Evolutionary conservation across 2,329 filamentous ascomycete species (phyloP).

Genomic region (Xylaria sp.): DNA sequence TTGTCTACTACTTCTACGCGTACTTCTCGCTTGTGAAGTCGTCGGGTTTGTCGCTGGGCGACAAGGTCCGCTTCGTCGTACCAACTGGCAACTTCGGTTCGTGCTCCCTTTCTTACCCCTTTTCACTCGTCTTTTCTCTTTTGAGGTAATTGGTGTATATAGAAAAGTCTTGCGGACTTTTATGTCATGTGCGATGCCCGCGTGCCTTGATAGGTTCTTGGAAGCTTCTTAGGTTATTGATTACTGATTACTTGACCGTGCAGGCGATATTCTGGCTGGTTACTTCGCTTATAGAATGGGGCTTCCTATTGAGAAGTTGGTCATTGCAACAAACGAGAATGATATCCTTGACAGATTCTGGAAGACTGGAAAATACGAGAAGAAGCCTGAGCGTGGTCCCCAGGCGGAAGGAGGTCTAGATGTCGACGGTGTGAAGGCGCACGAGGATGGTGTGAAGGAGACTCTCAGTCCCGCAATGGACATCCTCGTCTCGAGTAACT

Average conservation of each 20-base stretch:
- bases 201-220: too few species aligned
- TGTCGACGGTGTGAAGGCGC: slow-evolving; percentile 63
- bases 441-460: slow-evolving; percentile 80
- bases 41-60: slow-evolving; percentile 61
- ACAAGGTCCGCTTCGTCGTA: slow-evolving; percentile 81
- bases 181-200: too few species aligned
- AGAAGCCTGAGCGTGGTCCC: slow-evolving; percentile 65
- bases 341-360: slow-evolving; percentile 96
- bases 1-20: slow-evolving; percentile 94
- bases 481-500: slow-evolving; percentile 94
- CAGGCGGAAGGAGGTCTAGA: slow-evolving; percentile 66
- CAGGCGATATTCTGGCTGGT: slow-evolving; percentile 81
- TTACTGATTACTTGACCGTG: not conserved
- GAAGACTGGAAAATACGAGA: slow-evolving; percentile 87
- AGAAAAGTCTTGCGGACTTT: too few species aligned
- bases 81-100: slow-evolving; percentile 85
- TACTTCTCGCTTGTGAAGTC: slow-evolving; percentile 80
- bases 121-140: not conserved
- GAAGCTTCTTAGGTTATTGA: not conserved
- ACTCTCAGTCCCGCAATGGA: slow-evolving; percentile 97
- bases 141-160: slow-evolving; percentile 39
- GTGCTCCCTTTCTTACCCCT: not conserved
- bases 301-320: slow-evolving; percentile 82
- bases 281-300: slow-evolving; percentile 94
- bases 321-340: slow-evolving; percentile 96